A percentile compares a stretch with the other conserved stretches of the same genome.
phyloP scores from a whole-genome alignment of 2,329 filamentous ascomycete species.

The Seiridium cupressi region DNA sequence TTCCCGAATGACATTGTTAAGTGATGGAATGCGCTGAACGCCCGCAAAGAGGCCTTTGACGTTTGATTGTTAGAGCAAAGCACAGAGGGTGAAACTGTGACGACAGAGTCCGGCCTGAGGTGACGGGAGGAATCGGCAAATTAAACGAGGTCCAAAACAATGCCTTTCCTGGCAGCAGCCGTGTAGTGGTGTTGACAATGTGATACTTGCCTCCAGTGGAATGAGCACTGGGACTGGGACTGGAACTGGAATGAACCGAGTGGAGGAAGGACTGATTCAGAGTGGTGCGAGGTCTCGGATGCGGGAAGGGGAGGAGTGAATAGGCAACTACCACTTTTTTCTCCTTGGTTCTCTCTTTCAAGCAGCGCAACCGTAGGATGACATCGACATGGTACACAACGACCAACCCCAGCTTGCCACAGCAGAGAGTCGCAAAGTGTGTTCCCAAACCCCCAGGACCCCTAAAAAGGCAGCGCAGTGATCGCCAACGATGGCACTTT shows the following conservation, averaged over 20 bases:
- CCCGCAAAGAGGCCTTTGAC: neutral
- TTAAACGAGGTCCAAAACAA: conserved; percentile 5
- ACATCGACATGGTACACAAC: conserved; percentile 2
- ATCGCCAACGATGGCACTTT: neutral
- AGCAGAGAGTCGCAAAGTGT: neutral
- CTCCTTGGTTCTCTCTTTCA: neutral
- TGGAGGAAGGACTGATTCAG: neutral
- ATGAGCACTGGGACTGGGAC: neutral
- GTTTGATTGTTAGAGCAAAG: neutral
- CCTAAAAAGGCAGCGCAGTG: neutral
- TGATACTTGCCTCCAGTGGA: neutral
- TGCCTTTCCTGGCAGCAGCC: neutral
- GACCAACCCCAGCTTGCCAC: neutral
- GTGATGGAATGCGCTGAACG: neutral
- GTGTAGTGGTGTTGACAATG: conserved; percentile 5
- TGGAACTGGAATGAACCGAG: neutral
- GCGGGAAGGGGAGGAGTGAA: neutral
- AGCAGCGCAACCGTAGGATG: neutral
- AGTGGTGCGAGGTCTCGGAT: conserved; percentile 4
- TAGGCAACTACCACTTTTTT: conserved; percentile 1
- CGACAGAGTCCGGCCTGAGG: neutral
- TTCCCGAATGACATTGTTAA: conserved; percentile 57
- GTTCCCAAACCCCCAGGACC: neutral
- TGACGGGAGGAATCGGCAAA: neutral
- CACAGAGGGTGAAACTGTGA: neutral